Evolutionary conservation across 2,329 filamentous ascomycete genomes (phyloP), one percentile per base, ranked within the genome.

Genomic region (Diaporthe humulicola): DNA sequence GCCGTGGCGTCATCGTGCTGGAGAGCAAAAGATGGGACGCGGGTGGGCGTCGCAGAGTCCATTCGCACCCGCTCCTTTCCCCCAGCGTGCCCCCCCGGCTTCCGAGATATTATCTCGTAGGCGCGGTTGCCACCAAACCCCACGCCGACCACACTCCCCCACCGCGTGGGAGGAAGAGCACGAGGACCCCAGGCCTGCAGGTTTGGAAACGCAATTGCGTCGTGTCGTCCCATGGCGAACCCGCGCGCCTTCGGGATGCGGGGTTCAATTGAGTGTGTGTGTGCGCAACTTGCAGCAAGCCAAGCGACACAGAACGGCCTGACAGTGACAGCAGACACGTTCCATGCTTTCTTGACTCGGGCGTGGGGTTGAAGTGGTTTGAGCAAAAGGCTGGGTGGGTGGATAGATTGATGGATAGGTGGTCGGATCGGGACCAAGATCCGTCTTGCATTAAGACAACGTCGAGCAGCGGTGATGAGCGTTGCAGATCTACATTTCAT

Each of bases 401-500:
- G 30, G 42, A 50, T 25, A 36, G 45, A 19, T 22, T 48, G 58
- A n/a, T 48, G 40, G 60, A 48, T 48, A 22, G 61, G 22, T 66
- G 61, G 64, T 69, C 48, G 64, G 64, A 69, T 69, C 64, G 45
- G 64, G 64, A 67, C 48, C 64, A 69, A 69, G 64, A 69, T 69
- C 64, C 64, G 48, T 54, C 45, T 40, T 54, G 64, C 64, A 69
- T 69, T 7, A 54, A 67, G 64, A 54, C 64, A 22, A 48, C 64
- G 12, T 54, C 17, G 45, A 69, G 64, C 48, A 50, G 48, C 64
- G 64, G 64, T 69, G 64, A 69, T 54, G 64, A 69, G 48, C 48
- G 64, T 52, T 54, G 64, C 64, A 69, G 64, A 69, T 69, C 64
- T 69, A 69, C 64, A 69, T 54, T 69, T 69, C 64, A 69, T 69